Conservation (phyloP, 2,329 filamentous ascomycete species). For the Epichloe glyceriae region DNA sequence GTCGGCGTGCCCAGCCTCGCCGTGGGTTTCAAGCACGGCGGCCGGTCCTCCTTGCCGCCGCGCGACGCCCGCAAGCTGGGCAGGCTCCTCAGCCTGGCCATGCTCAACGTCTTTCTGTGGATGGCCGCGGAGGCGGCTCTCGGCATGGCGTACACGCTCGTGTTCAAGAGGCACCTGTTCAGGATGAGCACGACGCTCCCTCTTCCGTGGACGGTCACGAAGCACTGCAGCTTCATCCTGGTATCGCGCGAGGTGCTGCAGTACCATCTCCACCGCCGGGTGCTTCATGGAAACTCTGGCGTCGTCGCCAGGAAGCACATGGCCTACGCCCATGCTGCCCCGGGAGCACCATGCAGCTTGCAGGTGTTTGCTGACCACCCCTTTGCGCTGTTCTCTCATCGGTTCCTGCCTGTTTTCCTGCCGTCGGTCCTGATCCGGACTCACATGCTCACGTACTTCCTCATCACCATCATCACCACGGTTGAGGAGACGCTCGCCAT, state of each 20-base stretch:
- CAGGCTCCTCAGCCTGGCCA: constrained; percentile 26
- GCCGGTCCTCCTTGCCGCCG: constrained; percentile 34
- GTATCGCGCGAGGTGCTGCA: constrained; percentile 43
- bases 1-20: constrained; percentile 54
- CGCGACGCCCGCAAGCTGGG: constrained; percentile 23
- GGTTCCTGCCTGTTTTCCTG: constrained; percentile 52
- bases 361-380: constrained; percentile 58
- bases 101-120: constrained; percentile 32
- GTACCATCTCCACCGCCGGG: constrained; percentile 61
- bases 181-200: constrained; percentile 35
- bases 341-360: constrained; percentile 46
- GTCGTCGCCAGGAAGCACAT: constrained; percentile 31
- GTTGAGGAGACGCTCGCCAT: constrained; percentile 53
- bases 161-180: constrained; percentile 30
- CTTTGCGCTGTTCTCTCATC: constrained; percentile 45
- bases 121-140: constrained; percentile 30
- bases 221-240: constrained; percentile 32
- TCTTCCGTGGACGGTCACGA: constrained; percentile 39
- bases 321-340: constrained; percentile 37
- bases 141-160: constrained; percentile 22
- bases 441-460: constrained; percentile 59
- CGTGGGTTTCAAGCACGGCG: constrained; percentile 56
- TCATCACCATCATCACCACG: constrained; percentile 50
- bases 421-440: constrained; percentile 52
- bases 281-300: constrained; percentile 43